Evolutionary conservation across 495 filamentous ascomycete species (phyloP), one percentile per base, ranked within the genome.

Genomic region (Aspergillus diversus): DNA sequence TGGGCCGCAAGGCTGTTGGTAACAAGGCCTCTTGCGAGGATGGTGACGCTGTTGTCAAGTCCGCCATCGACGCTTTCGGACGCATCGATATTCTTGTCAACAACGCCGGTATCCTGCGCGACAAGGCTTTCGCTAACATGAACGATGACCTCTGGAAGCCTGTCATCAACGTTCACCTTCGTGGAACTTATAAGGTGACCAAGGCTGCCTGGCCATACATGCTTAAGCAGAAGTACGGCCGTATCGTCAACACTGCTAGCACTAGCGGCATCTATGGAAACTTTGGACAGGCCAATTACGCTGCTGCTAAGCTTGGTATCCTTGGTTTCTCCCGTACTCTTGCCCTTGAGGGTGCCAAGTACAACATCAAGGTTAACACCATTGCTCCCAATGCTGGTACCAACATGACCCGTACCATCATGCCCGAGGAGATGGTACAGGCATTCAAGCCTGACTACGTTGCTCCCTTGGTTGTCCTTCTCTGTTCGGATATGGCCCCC

Each of bases 371-470:
- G 74, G 93, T 97, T 71, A 99, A 99, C 84, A 97, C 96, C 52
- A 97, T 99, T 66, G 95, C 95, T 34, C 95, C 95, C 46, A 99
- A 99, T 71, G 95, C 95, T 43, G 95, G 95, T 66, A 99, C 95
- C 42, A 89, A 90, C 71, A 96, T 99, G 92, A 99, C 95, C 63
- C 84, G 88, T 60, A 93, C 91, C 58, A 92, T 99, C 79, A 89
- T 99, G 80, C 96, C 95, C 42, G 92, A 97, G 72, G 95, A 98
- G 79, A 88, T 98, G 82, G 93, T 99, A 48, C 94, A 97, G 82
- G 96, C 95, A 39, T 97, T 99, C 86, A 99, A 99, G 88, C 95
- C 95, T 49, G 95, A 97, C 69, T 97, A 98, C 74, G 93, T 99
- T 76, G 95, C 95, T 49, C 95, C 95, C 51, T 75, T 97, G 46